Base-by-base conservation (phyloP, 2,329 filamentous ascomycete species). In the Saccharata proteae region DNA sequence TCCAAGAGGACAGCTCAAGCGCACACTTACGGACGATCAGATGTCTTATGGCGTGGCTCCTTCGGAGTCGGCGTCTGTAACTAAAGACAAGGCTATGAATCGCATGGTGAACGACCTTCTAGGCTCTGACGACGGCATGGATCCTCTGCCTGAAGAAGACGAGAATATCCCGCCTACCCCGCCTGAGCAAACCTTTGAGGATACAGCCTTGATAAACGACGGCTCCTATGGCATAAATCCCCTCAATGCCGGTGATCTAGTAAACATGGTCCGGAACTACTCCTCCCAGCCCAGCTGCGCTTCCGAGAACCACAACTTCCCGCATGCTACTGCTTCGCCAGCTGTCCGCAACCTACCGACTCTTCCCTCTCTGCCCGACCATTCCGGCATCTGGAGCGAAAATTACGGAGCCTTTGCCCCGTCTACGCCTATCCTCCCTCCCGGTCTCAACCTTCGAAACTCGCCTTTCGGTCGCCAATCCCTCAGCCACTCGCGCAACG, bases 31-130 rank as follows among this genome's bases (percentile, higher is more conserved):
- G 5, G 54, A 57, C 17, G 51, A 55, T 28, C 52, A 56, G 36
- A 50, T 48, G 29, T 48, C 50, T 6, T 40, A 46, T 25, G 49
- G 48, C 22, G 45, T 54, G 29, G 52, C 51, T 9, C 45, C 42
- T 12, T 67, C 64, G 4, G 64, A 67, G 34, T 61, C 65, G n/a
- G 59, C 64, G 13, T 65, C 64, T 4, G 55, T 59, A 28, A 49
- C 54, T 6, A 55, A 55, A 30, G 65, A 68, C 35, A 56, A 54
- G n/a, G 62, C 63, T 15, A 65, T 72, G 55, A 61, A 61, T 38
- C 61, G 59, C 7, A 74, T 74, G 70, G 70, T 75, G 10, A 67
- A 74, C 40, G 59, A 67, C 36, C 53, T 75, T 16, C 58, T 74
- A 30, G 55, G 54, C 25, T 47, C 47, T 13, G 55, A 61, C 29